Base-by-base conservation (phyloP, 139 green algal species). In the Chlamydomonas sphaeroides region DNA sequence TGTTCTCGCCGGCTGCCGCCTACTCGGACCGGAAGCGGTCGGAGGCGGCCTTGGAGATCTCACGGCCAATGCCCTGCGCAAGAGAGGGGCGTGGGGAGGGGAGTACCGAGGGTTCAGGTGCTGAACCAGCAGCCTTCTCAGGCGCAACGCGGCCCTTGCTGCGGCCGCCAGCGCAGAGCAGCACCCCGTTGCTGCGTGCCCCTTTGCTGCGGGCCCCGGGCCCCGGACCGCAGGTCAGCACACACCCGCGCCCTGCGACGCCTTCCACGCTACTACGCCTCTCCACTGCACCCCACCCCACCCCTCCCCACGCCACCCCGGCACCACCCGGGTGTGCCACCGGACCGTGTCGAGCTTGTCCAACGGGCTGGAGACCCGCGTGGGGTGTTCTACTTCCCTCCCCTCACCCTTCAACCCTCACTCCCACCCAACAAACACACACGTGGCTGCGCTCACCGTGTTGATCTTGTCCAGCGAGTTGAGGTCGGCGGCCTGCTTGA, bases 401-500 rank as follows among this genome's bases (percentile, higher is more conserved):
- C 51, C 15, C 20, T 28, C 51, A 17, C 14, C 4, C 51, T 10
- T 25, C 51, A 10, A 10, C 51, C 51, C 6, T 25, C 51, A 10
- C 51, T 6, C 3, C 14, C 51, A 28, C 15, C 51, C 14, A 4
- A 10, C 26, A 28, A 17, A 61, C 51, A 61, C 15, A 4, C 51
- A 25, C 18, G 14, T 6, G 14, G 20, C 51, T 28, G 26, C 51
- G 3, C 15, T 17, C 51, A 80, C 74, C 74, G 61, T 80, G 59
- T 80, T 80, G 59, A 80, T 80, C 57, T 62, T 70, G 1, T 80
- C 74, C 39, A 80, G 35, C 0, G 59, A 71, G 56, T 41, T 80
- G 21, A 18, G 15, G 26, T 45, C 33, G 21, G 51, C 74, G 14
- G 61, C 74, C 57, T 80, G 39, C 33, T 80, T 53, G 45, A 53